Conservation (phyloP, 2,329 filamentous ascomycete genomes). For the Ceratocystis huliohia region DNA sequence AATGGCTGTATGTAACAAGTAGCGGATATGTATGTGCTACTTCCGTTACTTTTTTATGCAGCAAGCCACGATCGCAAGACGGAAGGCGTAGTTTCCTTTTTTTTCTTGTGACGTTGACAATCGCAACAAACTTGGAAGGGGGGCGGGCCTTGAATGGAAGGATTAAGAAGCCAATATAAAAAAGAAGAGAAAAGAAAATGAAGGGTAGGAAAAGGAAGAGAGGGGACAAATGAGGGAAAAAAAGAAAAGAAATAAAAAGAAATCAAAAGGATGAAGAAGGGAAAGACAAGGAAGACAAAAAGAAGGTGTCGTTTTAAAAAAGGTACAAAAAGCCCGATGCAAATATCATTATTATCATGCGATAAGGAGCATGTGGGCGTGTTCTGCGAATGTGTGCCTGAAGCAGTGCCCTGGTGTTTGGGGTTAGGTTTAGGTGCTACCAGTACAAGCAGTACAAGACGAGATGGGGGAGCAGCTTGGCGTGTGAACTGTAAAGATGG, state of each 20-base stretch:
- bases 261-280: not conserved
- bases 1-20: not conserved
- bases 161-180: slow-evolving; percentile 1
- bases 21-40: not conserved
- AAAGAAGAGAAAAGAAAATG: not conserved
- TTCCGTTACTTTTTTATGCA: not conserved
- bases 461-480: not conserved
- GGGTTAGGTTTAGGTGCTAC: not conserved
- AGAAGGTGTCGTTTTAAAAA: slow-evolving; percentile 4
- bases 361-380: not conserved
- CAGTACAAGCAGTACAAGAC: not conserved
- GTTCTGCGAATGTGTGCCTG: not conserved
- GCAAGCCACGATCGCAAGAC: not conserved
- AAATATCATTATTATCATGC: slow-evolving; percentile 10
- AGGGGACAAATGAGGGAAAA: not conserved
- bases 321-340: not conserved
- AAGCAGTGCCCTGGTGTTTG: not conserved
- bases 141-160: not conserved
- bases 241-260: not conserved
- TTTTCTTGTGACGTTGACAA: slow-evolving; percentile 6
- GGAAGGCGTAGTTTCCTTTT: slow-evolving; percentile 2
- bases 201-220: not conserved
- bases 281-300: not conserved
- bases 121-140: not conserved
- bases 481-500: not conserved